Evolutionary conservation across 139 green algal species (phyloP), one percentile per base, ranked within the genome.

Genomic region (Nannochloris sp.): DNA sequence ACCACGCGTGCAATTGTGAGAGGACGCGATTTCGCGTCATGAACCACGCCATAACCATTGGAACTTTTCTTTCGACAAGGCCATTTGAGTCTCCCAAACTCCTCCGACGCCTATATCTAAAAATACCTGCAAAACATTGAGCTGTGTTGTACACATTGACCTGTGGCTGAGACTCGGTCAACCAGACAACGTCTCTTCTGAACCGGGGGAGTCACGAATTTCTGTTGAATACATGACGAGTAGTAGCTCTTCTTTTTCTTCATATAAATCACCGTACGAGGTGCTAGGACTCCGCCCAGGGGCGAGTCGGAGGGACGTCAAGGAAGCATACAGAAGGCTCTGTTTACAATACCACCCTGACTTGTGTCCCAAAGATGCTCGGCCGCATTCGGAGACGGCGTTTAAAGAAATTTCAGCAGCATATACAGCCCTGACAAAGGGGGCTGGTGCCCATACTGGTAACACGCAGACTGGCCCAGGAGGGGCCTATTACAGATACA

Each of bases 351-450:
- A 66, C 36, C 60, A 66, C 25, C 60, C 60, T 57, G 60, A 66
- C 60, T 14, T 66, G 29, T 24, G 34, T 4, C 51, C 24, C 31
- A 54, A 31, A 4, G 34, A 40, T 40, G 34, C 34, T 57, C 12
- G 60, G 29, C 34, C 34, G 36, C 34, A 40, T 19, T 44, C 60
- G 37, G 60, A 66, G 57, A 54, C 14, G 24, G 51, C 18, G 40
- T 66, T 66, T 31, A 66, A 66, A 57, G 60, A 66, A 44, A 66
- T 66, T 44, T 24, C 34, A 21, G 36, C n/a, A 58, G 60, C 60
- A 44, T 66, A 66, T 46, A 54, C 60, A 4, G 19, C 50, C 2
- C 19, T 58, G 9, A 34, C 50, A n/a, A 19, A 54, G 7, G n/a
- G 46, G 15, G 12, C n/a, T 54, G n/a, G 46, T 16, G 18, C 15